A percentile compares a stretch with the other conserved stretches of the same genome.
phyloP scores from a whole-genome alignment of 805 yeast species.

The Sugiyamaella valdiviana region DNA sequence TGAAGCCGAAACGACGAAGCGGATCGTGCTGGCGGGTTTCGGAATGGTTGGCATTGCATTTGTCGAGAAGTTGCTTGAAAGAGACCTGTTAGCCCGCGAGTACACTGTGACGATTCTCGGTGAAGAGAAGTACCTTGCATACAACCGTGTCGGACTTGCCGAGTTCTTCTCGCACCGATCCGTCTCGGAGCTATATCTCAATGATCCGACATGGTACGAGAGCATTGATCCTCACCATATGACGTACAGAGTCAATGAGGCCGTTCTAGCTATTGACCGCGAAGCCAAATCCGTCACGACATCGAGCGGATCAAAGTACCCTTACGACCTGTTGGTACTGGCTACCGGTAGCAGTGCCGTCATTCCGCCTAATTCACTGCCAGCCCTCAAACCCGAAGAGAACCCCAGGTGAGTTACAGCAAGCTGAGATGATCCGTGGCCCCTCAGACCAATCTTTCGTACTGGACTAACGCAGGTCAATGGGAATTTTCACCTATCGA shows the following conservation, averaged over 20 bases:
- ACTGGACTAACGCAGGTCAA: slow-evolving; percentile 1
- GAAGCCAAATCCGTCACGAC: slow-evolving; percentile 4
- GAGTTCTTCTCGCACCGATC: slow-evolving; percentile 6
- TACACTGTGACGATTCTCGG: slow-evolving; percentile 31
- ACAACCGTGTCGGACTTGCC: slow-evolving; percentile 33
- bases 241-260: slow-evolving; percentile 7
- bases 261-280: slow-evolving; percentile 2
- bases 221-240: slow-evolving; percentile 9
- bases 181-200: slow-evolving; percentile 2
- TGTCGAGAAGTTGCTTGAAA: slow-evolving; percentile 31
- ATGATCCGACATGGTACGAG: slow-evolving; percentile 9
- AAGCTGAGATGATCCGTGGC: neutral
- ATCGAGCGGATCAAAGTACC: neutral
- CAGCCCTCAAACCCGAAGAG: neutral
- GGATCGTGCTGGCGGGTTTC: slow-evolving; percentile 33
- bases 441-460: too few species aligned
- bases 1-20: slow-evolving; percentile 11
- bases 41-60: slow-evolving; percentile 37
- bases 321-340: slow-evolving; percentile 4
- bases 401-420: slow-evolving; percentile 1
- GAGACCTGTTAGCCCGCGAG: slow-evolving; percentile 27
- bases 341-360: slow-evolving; percentile 8
- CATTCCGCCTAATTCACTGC: neutral
- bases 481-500: slow-evolving; percentile 3
- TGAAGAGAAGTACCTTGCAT: slow-evolving; percentile 35